Evolutionary conservation across 192 early-diverging fungal genomes (phyloP).

Genomic region (Geranomyces variabilis): DNA sequence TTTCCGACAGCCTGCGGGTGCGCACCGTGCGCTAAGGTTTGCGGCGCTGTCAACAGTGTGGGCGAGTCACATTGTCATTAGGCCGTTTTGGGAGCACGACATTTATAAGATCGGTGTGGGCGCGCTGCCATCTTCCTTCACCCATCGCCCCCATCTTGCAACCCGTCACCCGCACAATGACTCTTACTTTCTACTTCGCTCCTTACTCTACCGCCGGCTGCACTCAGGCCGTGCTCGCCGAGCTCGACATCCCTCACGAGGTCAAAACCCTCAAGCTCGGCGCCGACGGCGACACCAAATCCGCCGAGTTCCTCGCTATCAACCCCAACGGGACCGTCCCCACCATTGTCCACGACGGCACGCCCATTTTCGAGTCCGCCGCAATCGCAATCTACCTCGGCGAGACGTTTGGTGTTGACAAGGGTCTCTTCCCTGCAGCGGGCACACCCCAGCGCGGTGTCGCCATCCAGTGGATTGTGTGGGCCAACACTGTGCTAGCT

Average conservation of each 20-base stretch:
- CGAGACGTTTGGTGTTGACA: constrained; percentile 21
- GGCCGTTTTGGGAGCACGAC: too few species aligned
- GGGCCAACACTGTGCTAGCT: constrained; percentile 6
- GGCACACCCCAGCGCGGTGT: constrained; percentile 2
- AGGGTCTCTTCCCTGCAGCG: constrained; percentile 7
- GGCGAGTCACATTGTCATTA: too few species aligned
- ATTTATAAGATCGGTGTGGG: too few species aligned
- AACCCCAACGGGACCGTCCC: constrained; percentile 22
- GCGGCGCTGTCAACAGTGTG: too few species aligned
- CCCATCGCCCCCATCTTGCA: too few species aligned
- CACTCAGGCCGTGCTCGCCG: constrained; percentile 1
- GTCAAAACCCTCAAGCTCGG: neutral
- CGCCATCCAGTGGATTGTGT: constrained; percentile 12
- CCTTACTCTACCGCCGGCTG: constrained; percentile 3
- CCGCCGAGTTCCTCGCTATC: neutral
- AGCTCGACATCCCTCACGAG: neutral
- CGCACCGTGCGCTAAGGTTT: too few species aligned
- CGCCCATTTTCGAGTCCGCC: constrained; percentile 18
- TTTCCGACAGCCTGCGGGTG: too few species aligned
- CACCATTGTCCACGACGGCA: constrained; percentile 4
- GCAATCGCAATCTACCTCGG: constrained; percentile 24
- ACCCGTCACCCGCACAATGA: neutral
- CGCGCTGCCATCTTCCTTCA: too few species aligned
- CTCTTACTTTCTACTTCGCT: neutral
- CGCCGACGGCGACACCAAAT: neutral